Base-by-base conservation (phyloP, 164 flowering plant species). In the Stephania yunnanensis region DNA sequence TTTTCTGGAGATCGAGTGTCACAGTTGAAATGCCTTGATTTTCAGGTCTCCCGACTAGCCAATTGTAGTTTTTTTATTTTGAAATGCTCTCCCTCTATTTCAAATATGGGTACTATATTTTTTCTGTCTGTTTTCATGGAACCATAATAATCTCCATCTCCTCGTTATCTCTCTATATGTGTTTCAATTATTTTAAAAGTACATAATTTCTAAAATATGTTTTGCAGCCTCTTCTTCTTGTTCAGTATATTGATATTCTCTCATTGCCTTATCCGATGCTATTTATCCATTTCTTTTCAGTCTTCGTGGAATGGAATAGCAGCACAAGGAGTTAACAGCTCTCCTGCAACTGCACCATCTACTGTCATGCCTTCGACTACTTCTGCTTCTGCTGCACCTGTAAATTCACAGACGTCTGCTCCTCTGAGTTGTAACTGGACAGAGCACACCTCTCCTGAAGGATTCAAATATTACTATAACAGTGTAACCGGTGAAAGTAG, bases 371-470 rank as follows among this genome's bases (percentile, higher is more conserved):
- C 85, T 74, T 73, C 90, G 73, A 73, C 87, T 9, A 67, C 86
- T 64, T 70, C 80, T 71, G 71, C 80, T 63, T 72, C 90, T 73
- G 79, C 78, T 67, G 79, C 66, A 42, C 77, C 89, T 71, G 78
- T 70, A 61, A 74, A 46, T 63, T 46, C 79, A 2, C 86, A 78
- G 78, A 29, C 61, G n/a, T 77, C 69, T 31, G 84, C 85, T 74
- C 81, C 87, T 70, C 78, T 77, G 64, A 87, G 86, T 79, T 89
- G 94, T 82, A 87, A 79, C 78, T 96, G 99, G 99, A 91, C 98
- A 13, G 98, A 96, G 82, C 99, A 96, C 82, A 88, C 90, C 3
- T 92, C 98, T 6, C 99, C 99, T 20, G 99, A 92, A 81, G 98
- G 98, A 64, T 90, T 81, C 81, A 94, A 94, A 73, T 95, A 95